Percentiles rank a stretch among this genome's conserved stretches.
Evolutionary conservation across 257 asterid genomes (phyloP).

Genomic region (Nicotiana obtusifolia): DNA sequence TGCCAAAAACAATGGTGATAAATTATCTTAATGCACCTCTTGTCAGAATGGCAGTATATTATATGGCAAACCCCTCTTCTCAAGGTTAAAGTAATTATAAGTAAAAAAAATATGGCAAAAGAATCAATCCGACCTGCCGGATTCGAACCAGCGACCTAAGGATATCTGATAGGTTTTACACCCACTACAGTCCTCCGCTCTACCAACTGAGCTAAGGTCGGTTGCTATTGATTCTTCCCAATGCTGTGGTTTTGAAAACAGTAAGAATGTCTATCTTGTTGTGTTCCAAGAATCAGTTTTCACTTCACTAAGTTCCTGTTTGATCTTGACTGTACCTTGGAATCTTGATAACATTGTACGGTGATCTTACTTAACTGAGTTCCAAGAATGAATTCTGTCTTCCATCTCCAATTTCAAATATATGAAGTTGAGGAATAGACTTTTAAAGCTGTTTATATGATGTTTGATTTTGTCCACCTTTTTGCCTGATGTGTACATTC

Average conservation of each 20-base stretch:
- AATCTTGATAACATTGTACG: not conserved
- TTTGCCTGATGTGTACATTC: not conserved
- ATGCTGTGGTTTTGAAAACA: not conserved
- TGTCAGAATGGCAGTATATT: not conserved
- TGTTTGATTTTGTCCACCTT: not conserved
- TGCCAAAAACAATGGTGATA: not conserved
- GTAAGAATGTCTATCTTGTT: not conserved
- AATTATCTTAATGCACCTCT: not conserved
- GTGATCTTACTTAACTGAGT: not conserved
- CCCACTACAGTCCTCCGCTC: slow-evolving; percentile 4
- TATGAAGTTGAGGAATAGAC: not conserved
- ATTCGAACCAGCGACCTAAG: slow-evolving; percentile 12
- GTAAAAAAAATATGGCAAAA: not conserved
- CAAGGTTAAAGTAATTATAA: not conserved
- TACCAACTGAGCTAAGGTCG: slow-evolving; percentile 14
- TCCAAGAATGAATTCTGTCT: not conserved
- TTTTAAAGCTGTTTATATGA: not conserved
- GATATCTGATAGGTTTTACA: slow-evolving; percentile 5
- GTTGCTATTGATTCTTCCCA: not conserved
- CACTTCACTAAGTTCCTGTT: not conserved
- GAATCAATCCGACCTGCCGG: slow-evolving; percentile 9
- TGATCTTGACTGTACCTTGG: not conserved
- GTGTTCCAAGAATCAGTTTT: not conserved
- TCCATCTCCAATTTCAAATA: not conserved
- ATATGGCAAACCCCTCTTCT: not conserved